A percentile compares a stretch with the other conserved stretches of the same genome.
phyloP scores from a whole-genome alignment of 768 basidiomycete species.

The Suillus clintonianus region DNA sequence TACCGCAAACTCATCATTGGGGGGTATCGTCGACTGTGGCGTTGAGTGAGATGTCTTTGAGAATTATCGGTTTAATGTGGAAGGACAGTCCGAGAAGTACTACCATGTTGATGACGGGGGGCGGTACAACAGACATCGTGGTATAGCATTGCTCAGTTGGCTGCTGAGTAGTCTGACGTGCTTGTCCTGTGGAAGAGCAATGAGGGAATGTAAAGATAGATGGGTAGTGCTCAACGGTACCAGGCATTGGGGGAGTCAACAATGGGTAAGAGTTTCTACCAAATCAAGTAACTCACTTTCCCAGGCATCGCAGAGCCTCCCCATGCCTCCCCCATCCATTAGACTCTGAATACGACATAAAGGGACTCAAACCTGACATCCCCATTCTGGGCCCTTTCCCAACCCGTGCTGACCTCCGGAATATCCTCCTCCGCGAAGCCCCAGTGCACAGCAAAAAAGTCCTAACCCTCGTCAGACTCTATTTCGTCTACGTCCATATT shows the following conservation, averaged over 20 bases:
- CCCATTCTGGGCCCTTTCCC: conserved; percentile 80
- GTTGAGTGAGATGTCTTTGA: not conserved
- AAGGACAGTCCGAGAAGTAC: too few relatives aligned
- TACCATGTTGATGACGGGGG: not conserved
- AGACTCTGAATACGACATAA: conserved; percentile 96
- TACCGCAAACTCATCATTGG: not conserved
- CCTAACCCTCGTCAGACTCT: conserved; percentile 87
- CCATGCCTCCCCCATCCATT: conserved; percentile 95
- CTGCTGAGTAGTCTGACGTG: not conserved
- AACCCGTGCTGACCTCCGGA: conserved; percentile 70
- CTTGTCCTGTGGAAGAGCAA: not conserved
- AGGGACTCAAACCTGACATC: conserved; percentile 87
- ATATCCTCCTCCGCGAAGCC: conserved; percentile 78
- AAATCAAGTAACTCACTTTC: conserved; percentile 22
- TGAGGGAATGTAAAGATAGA: not conserved
- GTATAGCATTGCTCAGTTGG: not conserved
- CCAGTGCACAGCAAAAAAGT: conserved; percentile 83
- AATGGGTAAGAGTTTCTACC: too few relatives aligned
- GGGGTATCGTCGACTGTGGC: not conserved
- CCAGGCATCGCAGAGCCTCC: conserved; percentile 95
- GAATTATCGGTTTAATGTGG: not conserved
- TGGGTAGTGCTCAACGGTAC: not conserved
- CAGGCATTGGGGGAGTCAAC: not conserved
- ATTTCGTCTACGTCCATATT: conserved; percentile 97
- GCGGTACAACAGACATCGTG: not conserved